A percentile compares a stretch with the other conserved stretches of the same genome.
These are phyloP conservation scores for Termitomyces eurrhizus DNA, from an alignment of 768 basidiomycete genomes.

Conservation along the genomic window DNA sequence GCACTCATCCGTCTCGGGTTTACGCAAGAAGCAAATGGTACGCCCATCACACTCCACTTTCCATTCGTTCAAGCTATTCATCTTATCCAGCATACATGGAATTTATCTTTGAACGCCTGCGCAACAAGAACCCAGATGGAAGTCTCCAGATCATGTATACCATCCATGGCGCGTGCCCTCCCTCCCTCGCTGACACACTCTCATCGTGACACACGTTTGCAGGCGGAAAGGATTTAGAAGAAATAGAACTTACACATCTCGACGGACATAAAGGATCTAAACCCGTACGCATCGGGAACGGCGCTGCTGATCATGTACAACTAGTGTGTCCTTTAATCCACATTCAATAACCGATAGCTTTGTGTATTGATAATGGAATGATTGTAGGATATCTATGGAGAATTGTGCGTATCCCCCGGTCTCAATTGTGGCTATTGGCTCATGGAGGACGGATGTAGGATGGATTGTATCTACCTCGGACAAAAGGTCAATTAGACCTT, in stretches of 20 bases:
- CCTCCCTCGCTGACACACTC: not conserved
- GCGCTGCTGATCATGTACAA: slow-evolving; percentile 91
- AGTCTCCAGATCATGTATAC: slow-evolving; percentile 97
- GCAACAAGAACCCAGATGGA: slow-evolving; percentile 84
- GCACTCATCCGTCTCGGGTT: slow-evolving; percentile 92
- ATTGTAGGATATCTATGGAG: slow-evolving; percentile 90
- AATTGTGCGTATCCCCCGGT: slow-evolving; percentile 52
- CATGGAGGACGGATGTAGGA: slow-evolving; percentile 33
- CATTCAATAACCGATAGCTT: not conserved
- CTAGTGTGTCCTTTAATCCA: slow-evolving; percentile 24
- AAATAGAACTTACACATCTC: slow-evolving; percentile 80
- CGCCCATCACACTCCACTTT: not conserved
- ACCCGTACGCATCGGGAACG: slow-evolving; percentile 92
- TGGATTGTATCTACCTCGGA: slow-evolving; percentile 96
- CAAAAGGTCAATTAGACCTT: slow-evolving; percentile 60
- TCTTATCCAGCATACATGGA: slow-evolving; percentile 70
- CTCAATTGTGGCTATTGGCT: not conserved
- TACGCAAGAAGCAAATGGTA: slow-evolving; percentile 87
- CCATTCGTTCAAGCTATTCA: slow-evolving; percentile 32
- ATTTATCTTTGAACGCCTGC: slow-evolving; percentile 82
- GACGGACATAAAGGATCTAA: slow-evolving; percentile 86
- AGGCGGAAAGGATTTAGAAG: slow-evolving; percentile 79
- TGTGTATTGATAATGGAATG: not conserved
- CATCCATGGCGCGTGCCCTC: slow-evolving; percentile 62
- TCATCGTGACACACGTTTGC: not conserved